Percentiles rank a stretch among this genome's conserved stretches.
Conservation (phyloP, 225 moss, liverwort and hornwort genomes). For the Antitrichia curtipendula region DNA sequence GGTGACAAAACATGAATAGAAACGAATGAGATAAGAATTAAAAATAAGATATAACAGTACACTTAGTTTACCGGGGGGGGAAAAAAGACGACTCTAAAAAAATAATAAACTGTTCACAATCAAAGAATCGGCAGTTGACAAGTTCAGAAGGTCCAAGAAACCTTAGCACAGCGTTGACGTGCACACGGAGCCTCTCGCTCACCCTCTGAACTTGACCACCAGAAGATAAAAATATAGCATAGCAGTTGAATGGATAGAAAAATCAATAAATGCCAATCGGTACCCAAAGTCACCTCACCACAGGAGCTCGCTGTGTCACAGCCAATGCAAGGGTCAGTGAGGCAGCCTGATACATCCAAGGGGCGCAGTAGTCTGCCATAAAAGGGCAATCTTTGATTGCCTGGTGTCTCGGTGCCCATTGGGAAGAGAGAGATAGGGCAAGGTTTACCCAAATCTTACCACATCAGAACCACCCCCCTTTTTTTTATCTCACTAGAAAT, state of each 20-base stretch:
- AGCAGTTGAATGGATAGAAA: slow-evolving; percentile 36
- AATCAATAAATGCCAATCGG: slow-evolving; percentile 41
- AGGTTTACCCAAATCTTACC: slow-evolving; percentile 17
- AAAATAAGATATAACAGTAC: not conserved
- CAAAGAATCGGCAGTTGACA: slow-evolving; percentile 19
- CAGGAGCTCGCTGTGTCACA: not conserved
- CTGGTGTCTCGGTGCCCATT: slow-evolving; percentile 31
- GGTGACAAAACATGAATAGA: not conserved
- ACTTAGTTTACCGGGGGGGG: not conserved
- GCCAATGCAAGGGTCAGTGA: slow-evolving; percentile 8
- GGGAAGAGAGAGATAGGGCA: slow-evolving; percentile 51
- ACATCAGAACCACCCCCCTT: not conserved
- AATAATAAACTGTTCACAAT: slow-evolving; percentile 3
- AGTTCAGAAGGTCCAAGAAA: not conserved
- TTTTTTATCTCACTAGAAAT: not conserved
- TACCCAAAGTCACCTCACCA: slow-evolving; percentile 22
- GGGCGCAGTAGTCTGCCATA: slow-evolving; percentile 17
- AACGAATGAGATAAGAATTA: not conserved
- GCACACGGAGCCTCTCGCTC: not conserved
- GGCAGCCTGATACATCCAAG: slow-evolving; percentile 6
- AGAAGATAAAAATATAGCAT: slow-evolving; percentile 8
- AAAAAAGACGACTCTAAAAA: not conserved
- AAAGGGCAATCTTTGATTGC: slow-evolving; percentile 58
- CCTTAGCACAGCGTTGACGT: not conserved
- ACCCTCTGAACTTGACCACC: not conserved